Conservation (phyloP, 1,284 basidiomycete genomes). For the Moesziomyces sp. region DNA sequence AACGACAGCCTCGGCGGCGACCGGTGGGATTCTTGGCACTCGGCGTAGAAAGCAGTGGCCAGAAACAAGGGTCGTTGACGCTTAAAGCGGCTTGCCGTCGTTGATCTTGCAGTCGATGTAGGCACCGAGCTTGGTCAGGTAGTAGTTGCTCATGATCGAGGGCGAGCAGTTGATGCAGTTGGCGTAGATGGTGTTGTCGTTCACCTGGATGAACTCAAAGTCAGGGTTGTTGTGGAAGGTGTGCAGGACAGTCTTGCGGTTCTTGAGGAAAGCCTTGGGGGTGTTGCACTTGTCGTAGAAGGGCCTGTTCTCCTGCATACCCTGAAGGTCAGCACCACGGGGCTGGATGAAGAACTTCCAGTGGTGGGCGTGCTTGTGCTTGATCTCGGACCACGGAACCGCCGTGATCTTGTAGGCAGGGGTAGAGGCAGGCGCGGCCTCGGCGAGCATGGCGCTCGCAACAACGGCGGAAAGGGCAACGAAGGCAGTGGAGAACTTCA, state of each 20-base stretch:
- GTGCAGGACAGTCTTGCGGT: not conserved
- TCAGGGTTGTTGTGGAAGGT: not conserved
- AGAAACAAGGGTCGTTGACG: too few species aligned
- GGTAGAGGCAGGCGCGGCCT: slow-evolving; percentile 1
- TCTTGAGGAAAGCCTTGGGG: not conserved
- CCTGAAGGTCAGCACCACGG: slow-evolving; percentile 6
- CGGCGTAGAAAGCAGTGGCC: too few species aligned
- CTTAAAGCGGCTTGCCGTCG: too few species aligned
- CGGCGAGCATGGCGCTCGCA: slow-evolving; percentile 6
- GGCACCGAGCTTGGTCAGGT: slow-evolving; percentile 2
- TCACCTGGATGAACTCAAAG: slow-evolving; percentile 20
- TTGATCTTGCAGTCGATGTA: slow-evolving; percentile 9
- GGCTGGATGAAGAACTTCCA: slow-evolving; percentile 9
- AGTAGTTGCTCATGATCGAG: slow-evolving; percentile 6
- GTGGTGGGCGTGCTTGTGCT: slow-evolving; percentile 12
- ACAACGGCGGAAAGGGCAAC: slow-evolving; percentile 9
- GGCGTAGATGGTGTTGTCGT: slow-evolving; percentile 6
- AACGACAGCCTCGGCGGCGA: too few species aligned
- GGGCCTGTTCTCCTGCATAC: slow-evolving; percentile 1
- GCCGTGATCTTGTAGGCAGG: not conserved
- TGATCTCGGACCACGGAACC: slow-evolving; percentile 12
- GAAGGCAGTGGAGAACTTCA: slow-evolving; percentile 19
- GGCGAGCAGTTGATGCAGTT: slow-evolving; percentile 30
- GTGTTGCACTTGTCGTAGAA: slow-evolving; percentile 7
- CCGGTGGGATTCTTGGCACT: too few species aligned